Evolutionary conservation across 1,139 yeast genomes (phyloP).

Genomic region (Geotrichum fermentans): DNA sequence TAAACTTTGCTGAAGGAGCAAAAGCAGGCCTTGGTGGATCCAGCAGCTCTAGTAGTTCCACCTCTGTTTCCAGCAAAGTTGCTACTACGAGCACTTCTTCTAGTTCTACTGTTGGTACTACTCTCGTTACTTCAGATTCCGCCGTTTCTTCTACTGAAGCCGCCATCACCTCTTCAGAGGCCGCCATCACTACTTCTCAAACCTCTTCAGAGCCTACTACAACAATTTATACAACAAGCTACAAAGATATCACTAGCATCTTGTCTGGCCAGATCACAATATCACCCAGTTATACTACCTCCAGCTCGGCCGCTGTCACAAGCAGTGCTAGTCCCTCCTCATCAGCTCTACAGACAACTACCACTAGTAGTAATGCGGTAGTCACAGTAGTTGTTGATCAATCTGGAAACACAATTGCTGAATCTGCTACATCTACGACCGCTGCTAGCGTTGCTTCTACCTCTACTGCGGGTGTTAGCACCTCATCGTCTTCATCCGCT

Average conservation of each 20-base stretch:
- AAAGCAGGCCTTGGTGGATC: conserved; percentile 35
- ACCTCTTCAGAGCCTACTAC: conserved; percentile 4
- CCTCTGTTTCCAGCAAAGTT: conserved; percentile 7
- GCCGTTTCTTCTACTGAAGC: conserved; percentile 1
- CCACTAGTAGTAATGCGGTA: neutral
- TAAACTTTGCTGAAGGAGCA: conserved; percentile 43
- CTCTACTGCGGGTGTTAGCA: neutral
- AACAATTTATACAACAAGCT: neutral
- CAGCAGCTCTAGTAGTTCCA: conserved; percentile 12
- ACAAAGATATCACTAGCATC: conserved; percentile 3
- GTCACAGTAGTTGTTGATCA: neutral
- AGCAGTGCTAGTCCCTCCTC: neutral
- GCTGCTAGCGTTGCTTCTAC: neutral
- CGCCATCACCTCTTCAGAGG: conserved; percentile 14
- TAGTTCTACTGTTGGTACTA: conserved; percentile 16
- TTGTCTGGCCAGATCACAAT: conserved; percentile 1
- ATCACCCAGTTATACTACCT: neutral
- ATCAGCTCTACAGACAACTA: neutral
- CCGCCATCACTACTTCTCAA: conserved; percentile 6
- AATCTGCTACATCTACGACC: no score
- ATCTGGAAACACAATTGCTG: neutral
- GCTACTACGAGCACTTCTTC: conserved; percentile 12
- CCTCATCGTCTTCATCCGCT: neutral
- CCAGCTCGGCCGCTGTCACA: neutral
- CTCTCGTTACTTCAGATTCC: no score